phyloP scores from a whole-genome alignment of 208 protist genomes.

The Porcisia hertigi region DNA sequence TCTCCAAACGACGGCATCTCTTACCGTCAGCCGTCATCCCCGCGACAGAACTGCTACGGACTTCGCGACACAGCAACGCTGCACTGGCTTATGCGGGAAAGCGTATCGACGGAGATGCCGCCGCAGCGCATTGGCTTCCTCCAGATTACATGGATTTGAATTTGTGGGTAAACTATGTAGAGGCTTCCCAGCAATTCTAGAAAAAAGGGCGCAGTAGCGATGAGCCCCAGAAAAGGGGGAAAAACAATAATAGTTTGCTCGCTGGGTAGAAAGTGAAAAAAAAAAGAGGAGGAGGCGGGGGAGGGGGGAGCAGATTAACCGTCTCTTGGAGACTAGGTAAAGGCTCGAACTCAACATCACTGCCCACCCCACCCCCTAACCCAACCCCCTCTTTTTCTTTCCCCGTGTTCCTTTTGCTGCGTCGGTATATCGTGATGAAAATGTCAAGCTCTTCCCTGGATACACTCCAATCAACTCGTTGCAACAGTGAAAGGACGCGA shows the following conservation, averaged over 20 bases:
- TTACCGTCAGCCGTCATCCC: slow-evolving; percentile 9
- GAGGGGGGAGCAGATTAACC: background rate
- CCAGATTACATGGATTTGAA: background rate
- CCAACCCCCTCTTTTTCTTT: no score
- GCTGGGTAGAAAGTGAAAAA: background rate
- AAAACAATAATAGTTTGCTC: no score
- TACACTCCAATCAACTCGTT: background rate
- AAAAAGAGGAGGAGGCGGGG: no score
- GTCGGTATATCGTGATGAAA: no score
- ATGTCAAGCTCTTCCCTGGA: background rate
- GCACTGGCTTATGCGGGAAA: background rate
- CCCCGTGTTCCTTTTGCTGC: no score
- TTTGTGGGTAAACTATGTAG: slow-evolving; percentile 3
- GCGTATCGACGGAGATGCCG: background rate
- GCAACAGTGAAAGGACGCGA: background rate
- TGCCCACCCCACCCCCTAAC: background rate
- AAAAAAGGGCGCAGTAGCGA: background rate
- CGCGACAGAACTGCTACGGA: slow-evolving; percentile 10
- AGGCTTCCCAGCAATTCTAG: background rate
- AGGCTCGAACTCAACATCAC: background rate
- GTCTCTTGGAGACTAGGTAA: background rate
- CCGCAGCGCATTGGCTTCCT: background rate
- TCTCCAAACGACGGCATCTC: slow-evolving; percentile 12
- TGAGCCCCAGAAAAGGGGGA: background rate
- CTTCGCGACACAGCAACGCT: background rate